Evolutionary conservation across 2,329 filamentous ascomycete genomes (phyloP).

Genomic region (Aspergillus oerlinghausenensis): DNA sequence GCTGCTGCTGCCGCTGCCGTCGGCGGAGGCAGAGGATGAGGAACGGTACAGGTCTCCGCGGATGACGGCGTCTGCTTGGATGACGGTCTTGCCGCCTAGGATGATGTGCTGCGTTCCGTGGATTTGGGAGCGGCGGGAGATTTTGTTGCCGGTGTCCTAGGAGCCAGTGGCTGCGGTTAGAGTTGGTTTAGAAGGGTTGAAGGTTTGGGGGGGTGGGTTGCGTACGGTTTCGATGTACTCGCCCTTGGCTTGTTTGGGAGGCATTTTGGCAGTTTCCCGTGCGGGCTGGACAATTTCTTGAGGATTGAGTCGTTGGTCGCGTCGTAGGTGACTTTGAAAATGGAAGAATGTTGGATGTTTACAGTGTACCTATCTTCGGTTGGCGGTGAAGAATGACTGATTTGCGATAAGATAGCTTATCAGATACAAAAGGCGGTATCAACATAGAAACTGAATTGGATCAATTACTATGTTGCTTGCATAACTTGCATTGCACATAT

Average conservation of each 20-base stretch:
- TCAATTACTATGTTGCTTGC: background rate
- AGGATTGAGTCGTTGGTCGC: background rate
- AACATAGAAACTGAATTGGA: background rate
- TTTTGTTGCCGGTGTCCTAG: conserved; percentile 97
- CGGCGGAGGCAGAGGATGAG: conserved; percentile 24
- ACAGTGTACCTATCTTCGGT: background rate
- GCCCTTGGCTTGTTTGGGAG: conserved; percentile 72
- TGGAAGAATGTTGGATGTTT: background rate
- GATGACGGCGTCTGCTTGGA: conserved; percentile 91
- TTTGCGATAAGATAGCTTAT: background rate
- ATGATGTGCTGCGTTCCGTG: conserved; percentile 98
- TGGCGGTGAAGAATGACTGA: background rate
- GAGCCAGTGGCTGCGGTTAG: background rate
- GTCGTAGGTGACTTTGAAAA: background rate
- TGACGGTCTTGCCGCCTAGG: conserved; percentile 90
- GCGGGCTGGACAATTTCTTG: background rate
- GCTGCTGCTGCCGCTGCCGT: conserved; percentile 22
- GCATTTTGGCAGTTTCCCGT: conserved; percentile 49
- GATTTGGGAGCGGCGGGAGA: conserved; percentile 84
- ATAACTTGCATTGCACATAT: background rate
- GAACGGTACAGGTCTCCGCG: conserved; percentile 75
- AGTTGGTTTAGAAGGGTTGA: conserved; percentile 8
- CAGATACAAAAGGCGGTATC: background rate
- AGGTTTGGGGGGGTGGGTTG: background rate
- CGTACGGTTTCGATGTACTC: conserved; percentile 95